Evolutionary conservation across 495 filamentous ascomycete genomes (phyloP).

Genomic region (Tetracladium marchalianum): DNA sequence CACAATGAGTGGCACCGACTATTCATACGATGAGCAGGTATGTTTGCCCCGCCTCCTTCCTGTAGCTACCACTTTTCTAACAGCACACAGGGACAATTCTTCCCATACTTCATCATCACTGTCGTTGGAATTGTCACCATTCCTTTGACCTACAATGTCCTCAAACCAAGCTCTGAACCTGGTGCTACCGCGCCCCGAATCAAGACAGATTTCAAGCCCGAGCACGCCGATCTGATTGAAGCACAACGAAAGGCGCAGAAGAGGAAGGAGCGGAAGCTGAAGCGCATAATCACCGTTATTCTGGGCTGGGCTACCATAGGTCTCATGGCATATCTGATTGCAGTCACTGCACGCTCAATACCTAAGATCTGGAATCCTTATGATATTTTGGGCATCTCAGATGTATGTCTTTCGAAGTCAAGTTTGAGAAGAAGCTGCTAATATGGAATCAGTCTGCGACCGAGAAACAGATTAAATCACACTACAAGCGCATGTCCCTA

Average conservation of each 20-base stretch:
- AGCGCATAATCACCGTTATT: conserved; percentile 69
- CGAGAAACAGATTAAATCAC: conserved; percentile 83
- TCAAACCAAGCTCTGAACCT: conserved; percentile 67
- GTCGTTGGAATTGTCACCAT: conserved; percentile 79
- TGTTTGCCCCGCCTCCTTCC: conserved; percentile 5
- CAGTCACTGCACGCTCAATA: conserved; percentile 59
- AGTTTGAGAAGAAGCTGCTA: conserved; percentile 13
- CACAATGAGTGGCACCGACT: conserved; percentile 49
- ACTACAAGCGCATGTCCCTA: conserved; percentile 77
- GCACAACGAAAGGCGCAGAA: conserved; percentile 77
- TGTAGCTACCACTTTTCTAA: conserved; percentile 1
- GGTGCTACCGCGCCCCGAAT: conserved; percentile 37
- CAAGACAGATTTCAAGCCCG: conserved; percentile 65
- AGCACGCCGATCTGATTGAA: conserved; percentile 76
- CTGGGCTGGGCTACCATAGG: conserved; percentile 77
- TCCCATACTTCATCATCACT: conserved; percentile 95
- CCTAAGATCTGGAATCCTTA: conserved; percentile 93
- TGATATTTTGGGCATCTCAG: conserved; percentile 77
- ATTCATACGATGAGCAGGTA: conserved; percentile 94
- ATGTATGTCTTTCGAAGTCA: conserved; percentile 37
- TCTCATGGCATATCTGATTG: conserved; percentile 86
- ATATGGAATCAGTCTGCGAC: conserved; percentile 49
- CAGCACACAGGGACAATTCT: conserved; percentile 74
- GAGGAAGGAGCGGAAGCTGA: conserved; percentile 80
- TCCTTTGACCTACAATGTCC: conserved; percentile 78